Conservation (phyloP, 768 basidiomycete species). For the Stropharia rugosoannulata region DNA sequence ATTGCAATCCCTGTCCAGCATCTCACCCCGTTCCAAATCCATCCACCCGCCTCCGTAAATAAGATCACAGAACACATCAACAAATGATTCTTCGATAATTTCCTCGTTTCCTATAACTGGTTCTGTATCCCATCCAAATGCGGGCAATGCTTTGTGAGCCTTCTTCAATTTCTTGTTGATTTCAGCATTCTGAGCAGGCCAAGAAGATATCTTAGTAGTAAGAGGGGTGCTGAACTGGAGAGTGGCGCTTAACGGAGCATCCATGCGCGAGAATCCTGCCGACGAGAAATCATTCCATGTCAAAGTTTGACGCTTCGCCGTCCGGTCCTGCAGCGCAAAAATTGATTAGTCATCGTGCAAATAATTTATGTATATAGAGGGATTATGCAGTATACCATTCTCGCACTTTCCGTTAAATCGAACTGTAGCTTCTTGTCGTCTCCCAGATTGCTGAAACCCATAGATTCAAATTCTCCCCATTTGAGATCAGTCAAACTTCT, state of each 20-base stretch:
- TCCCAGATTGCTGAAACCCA: conserved; percentile 68
- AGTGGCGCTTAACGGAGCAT: conserved; percentile 74
- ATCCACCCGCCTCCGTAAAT: conserved; percentile 85
- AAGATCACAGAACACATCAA: conserved; percentile 84
- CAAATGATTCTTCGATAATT: conserved; percentile 86
- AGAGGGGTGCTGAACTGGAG: conserved; percentile 72
- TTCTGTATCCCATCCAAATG: conserved; percentile 92
- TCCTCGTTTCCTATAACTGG: conserved; percentile 77
- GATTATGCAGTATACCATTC: conserved; percentile 41
- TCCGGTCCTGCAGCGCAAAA: conserved; percentile 44
- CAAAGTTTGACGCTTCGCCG: conserved; percentile 79
- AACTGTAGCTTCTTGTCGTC: conserved; percentile 82
- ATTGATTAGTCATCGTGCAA: conserved; percentile 1
- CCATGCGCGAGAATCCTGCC: conserved; percentile 78
- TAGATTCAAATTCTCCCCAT: conserved; percentile 89
- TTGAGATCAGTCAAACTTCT: conserved; percentile 80
- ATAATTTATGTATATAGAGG: neutral
- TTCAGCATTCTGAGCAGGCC: conserved; percentile 75
- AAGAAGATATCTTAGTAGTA: conserved; percentile 52
- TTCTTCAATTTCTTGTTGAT: conserved; percentile 82
- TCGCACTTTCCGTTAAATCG: conserved; percentile 87
- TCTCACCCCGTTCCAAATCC: conserved; percentile 72
- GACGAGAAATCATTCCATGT: conserved; percentile 90
- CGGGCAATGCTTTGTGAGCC: conserved; percentile 73
- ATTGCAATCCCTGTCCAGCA: conserved; percentile 82